A percentile compares a stretch with the other conserved stretches of the same genome.
phyloP scores from a whole-genome alignment of 768 basidiomycete genomes.

The Inosperma sp. region DNA sequence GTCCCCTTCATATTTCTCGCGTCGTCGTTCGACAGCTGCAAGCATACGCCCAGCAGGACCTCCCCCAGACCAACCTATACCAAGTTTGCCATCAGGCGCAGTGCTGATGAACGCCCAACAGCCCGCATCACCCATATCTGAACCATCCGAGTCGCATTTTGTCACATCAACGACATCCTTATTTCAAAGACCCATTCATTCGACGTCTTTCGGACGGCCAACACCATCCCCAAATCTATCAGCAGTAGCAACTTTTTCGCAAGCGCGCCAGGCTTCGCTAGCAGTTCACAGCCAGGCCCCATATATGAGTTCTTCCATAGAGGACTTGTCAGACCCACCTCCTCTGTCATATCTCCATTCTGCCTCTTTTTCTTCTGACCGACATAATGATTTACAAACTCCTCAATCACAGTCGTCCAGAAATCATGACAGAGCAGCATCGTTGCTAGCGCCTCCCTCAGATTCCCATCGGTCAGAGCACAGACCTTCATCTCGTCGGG shows the following conservation, averaged over 20 bases:
- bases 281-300: slow-evolving; percentile 15
- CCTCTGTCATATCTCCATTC: slow-evolving; percentile 47
- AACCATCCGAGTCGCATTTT: slow-evolving; percentile 17
- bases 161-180: slow-evolving; percentile 21
- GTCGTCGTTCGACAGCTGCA: slow-evolving; percentile 67
- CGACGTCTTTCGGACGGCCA: slow-evolving; percentile 36
- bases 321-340: slow-evolving; percentile 54
- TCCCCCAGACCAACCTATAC: slow-evolving; percentile 72
- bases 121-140: slow-evolving; percentile 18
- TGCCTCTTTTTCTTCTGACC: slow-evolving; percentile 30
- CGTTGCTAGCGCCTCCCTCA: slow-evolving; percentile 21
- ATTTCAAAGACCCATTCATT: slow-evolving; percentile 27
- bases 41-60: slow-evolving; percentile 62
- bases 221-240: slow-evolving; percentile 46
- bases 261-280: slow-evolving; percentile 39
- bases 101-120: slow-evolving; percentile 16
- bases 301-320: slow-evolving; percentile 38
- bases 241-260: slow-evolving; percentile 59
- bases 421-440: slow-evolving; percentile 20
- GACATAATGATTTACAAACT: slow-evolving; percentile 21
- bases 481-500: slow-evolving; percentile 75
- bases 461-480: slow-evolving; percentile 44
- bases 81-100: slow-evolving; percentile 48
- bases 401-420: slow-evolving; percentile 3
- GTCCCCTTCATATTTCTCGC: slow-evolving; percentile 19